Evolutionary conservation across 352 stramenopile species (phyloP).

Genomic region (Pythium sp.): DNA sequence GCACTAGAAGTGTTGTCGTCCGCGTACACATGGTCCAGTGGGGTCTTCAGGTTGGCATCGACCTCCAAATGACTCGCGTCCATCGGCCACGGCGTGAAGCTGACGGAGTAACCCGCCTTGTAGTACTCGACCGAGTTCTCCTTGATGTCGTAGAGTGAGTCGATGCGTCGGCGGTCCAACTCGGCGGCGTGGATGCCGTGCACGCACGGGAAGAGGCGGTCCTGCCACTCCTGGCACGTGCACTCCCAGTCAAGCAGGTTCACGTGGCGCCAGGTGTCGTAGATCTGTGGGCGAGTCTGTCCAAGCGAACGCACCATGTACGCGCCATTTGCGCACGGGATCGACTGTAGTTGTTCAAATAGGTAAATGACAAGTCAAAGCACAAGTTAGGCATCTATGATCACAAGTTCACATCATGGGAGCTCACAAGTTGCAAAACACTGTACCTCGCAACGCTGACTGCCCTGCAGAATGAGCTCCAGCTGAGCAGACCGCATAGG

Average conservation of each 20-base stretch:
- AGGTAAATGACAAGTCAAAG: neutral
- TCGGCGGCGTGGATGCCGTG: constrained; percentile 74
- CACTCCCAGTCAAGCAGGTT: constrained; percentile 76
- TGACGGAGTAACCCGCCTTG: constrained; percentile 49
- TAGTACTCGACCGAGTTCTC: constrained; percentile 72
- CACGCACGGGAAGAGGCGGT: constrained; percentile 72
- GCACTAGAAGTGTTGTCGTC: constrained; percentile 30
- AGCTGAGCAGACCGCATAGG: constrained; percentile 58
- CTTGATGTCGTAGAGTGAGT: constrained; percentile 68
- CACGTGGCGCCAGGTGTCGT: constrained; percentile 77
- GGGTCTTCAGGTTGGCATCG: constrained; percentile 54
- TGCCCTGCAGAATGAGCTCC: constrained; percentile 67
- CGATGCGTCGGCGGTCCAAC: constrained; percentile 66
- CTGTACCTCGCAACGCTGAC: constrained; percentile 73
- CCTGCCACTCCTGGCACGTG: constrained; percentile 80
- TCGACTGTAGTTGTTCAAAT: constrained; percentile 39
- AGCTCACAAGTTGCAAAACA: constrained; percentile 1
- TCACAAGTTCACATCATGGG: neutral
- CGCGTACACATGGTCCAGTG: constrained; percentile 61
- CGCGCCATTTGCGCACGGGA: constrained; percentile 72
- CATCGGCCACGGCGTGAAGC: constrained; percentile 63
- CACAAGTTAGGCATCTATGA: neutral
- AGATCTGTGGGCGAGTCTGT: constrained; percentile 44
- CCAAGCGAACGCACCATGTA: constrained; percentile 79
- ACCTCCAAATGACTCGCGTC: constrained; percentile 42